These are phyloP conservation scores for Cadophora luteo-olivacea DNA, from an alignment of 2,329 filamentous ascomycete genomes.

Conservation along the genomic window DNA sequence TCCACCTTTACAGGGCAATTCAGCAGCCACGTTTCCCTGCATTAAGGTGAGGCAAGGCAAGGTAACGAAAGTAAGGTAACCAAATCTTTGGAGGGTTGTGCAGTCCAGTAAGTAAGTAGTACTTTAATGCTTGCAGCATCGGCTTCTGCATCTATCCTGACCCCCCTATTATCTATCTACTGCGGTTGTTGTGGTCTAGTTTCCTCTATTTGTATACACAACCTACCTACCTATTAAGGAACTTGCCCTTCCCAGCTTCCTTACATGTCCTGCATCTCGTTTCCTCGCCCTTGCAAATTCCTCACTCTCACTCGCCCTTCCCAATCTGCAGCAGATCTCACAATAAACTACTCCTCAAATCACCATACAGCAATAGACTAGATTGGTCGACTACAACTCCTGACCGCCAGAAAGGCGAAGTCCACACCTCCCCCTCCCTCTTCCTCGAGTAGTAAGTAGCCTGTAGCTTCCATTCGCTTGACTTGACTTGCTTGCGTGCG, in stretches of 20 bases:
- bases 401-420: constrained; percentile 5
- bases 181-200: too few species aligned
- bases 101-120: neutral
- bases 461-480: neutral
- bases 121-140: neutral
- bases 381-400: neutral
- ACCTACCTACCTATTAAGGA: neutral
- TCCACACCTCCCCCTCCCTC: too few species aligned
- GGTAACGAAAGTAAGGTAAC: neutral
- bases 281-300: neutral
- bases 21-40: constrained; percentile 17
- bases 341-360: neutral
- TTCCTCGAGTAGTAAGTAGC: too few species aligned
- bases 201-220: neutral
- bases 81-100: neutral
- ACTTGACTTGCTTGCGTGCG: neutral
- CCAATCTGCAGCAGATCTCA: neutral
- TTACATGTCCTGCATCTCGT: too few species aligned
- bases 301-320: neutral
- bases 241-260: too few species aligned
- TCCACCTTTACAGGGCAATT: constrained; percentile 7
- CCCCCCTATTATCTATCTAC: too few species aligned
- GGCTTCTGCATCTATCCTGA: neutral
- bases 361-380: neutral
- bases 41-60: neutral